Evolutionary conservation across 2,329 filamentous ascomycete genomes (phyloP), one percentile per base, ranked within the genome.

Genomic region (Lasiodiplodia gonubiensis): DNA sequence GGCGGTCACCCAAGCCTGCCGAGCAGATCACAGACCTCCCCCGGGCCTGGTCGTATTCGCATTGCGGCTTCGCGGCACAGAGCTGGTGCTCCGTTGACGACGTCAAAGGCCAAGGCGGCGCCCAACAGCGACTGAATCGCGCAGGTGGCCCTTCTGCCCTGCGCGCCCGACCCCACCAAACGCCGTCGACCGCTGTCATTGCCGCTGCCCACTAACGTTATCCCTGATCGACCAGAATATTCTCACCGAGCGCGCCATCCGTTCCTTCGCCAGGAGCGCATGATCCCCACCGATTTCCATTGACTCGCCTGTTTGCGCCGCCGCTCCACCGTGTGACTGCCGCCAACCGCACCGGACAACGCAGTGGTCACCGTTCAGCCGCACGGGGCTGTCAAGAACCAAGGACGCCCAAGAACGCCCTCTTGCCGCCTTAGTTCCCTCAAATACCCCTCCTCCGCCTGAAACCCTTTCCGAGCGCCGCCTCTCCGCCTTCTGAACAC

Each of bases 91-190:
- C 53, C n/a, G 30, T 59, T 6, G 63, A 57, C 63, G 63, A 66
- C 52, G 39, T 57, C 37, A 57, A 65, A 37, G 42, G 64, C 64
- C 64, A 66, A 66, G 64, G 30, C 51, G 51, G 30, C 63, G 37
- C 39, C 57, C 57, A 33, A 66, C 51, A 39, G 39, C 52, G 54
- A 27, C 63, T 66, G 37, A 66, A 57, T 48, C 51, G 63, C 51
- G 61, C 49, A 53, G 49, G 51, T 53, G 33, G 59, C 60, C 49
- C 42, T 49, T 33, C 48, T 51, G 61, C 30, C 48, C 46, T 54
- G 51, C 63, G 52, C 51, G 53, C 64, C 64, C 64, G 64, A 66
- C 64, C 64, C 64, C 64, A 66, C 64, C 64, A 66, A n/a, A 21
- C 42, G 23, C 51, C 23, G 37, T 55, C 39, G 35, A 33, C 16